phyloP scores from a whole-genome alignment of 306 rosid species.

The Prunus mira region DNA sequence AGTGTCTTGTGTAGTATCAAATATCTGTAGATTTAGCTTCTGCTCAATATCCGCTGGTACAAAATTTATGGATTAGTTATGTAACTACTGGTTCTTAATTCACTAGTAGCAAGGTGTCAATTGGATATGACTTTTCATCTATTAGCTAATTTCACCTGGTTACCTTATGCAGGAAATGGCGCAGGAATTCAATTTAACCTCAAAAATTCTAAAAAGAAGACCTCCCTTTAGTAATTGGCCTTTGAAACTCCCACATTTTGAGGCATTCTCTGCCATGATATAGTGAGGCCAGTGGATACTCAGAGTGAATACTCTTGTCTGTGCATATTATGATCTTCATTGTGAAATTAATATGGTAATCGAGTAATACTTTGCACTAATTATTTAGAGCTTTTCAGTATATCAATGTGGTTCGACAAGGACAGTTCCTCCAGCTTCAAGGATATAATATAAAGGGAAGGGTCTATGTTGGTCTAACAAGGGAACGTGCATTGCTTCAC shows the following conservation, averaged over 20 bases:
- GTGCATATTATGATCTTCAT: not conserved
- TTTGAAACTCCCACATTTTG: conserved; percentile 51
- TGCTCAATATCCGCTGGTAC: not conserved
- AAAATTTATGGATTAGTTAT: not conserved
- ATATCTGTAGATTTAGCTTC: not conserved
- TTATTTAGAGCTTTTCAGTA: not conserved
- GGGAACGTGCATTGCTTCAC: not conserved
- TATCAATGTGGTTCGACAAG: too few species aligned
- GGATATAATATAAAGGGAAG: not conserved
- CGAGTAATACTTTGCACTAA: not conserved
- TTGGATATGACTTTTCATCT: not conserved
- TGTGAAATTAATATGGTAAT: not conserved
- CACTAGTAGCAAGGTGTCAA: not conserved
- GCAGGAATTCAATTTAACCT: conserved; percentile 43
- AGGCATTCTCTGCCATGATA: conserved; percentile 39
- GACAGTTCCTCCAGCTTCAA: too few species aligned
- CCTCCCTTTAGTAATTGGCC: conserved; percentile 63
- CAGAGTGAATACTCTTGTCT: not conserved
- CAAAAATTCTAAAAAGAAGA: conserved; percentile 48
- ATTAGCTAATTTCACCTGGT: conserved; percentile 15
- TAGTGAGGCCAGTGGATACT: conserved; percentile 6
- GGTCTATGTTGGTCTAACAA: not conserved
- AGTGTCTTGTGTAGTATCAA: not conserved
- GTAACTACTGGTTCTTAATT: not conserved
- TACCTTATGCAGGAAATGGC: conserved; percentile 58